phyloP scores from a whole-genome alignment of 2,329 filamentous ascomycete species.

The Xylogone sp. region DNA sequence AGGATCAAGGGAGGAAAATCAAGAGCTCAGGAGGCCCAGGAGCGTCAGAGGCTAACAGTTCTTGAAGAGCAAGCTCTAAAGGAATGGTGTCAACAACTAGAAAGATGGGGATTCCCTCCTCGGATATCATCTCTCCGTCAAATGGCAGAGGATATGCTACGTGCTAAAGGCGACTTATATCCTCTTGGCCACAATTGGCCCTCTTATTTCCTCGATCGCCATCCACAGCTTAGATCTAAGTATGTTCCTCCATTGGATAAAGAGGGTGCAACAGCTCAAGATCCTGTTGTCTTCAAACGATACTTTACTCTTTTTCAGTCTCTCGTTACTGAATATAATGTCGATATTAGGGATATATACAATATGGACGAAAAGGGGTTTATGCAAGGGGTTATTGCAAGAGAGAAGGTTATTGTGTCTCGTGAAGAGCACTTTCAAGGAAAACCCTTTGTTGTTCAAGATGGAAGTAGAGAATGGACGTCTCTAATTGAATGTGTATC shows the following conservation, averaged over 20 bases:
- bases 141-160: background rate
- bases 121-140: background rate
- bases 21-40: too few relatives aligned
- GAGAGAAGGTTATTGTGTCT: background rate
- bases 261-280: background rate
- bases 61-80: background rate
- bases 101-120: background rate
- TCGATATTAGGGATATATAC: background rate
- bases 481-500: background rate
- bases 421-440: background rate
- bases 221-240: background rate
- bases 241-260: background rate
- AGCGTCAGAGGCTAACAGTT: background rate
- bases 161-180: background rate
- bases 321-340: slow-evolving; percentile 15
- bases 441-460: background rate
- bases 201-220: background rate
- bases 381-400: background rate
- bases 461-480: background rate
- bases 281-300: background rate
- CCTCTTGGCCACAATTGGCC: background rate
- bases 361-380: background rate
- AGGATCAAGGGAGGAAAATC: too few relatives aligned
- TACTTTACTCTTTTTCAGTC: background rate
- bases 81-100: background rate